These are phyloP conservation scores for Paramecium biaurelia DNA, from an alignment of 73 alveolate genomes.

Conservation along the genomic window DNA sequence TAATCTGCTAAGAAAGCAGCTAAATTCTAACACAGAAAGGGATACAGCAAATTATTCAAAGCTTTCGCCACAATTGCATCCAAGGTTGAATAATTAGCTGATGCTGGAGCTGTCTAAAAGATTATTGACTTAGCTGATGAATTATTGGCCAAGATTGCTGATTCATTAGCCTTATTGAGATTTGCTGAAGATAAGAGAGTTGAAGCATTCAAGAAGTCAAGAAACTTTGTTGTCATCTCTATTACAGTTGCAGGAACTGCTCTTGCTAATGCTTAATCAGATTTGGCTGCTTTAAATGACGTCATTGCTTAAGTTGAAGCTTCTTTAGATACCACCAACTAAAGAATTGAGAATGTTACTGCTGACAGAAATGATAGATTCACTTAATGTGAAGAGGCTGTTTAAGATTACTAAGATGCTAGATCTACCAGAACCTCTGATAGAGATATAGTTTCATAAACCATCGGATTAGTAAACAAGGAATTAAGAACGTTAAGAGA, in stretches of 20 bases:
- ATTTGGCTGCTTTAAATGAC: constrained; percentile 23
- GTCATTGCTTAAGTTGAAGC: constrained; percentile 49
- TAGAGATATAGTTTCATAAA: constrained; percentile 31
- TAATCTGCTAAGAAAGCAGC: constrained; percentile 6
- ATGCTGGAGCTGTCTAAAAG: constrained; percentile 36
- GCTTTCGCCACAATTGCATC: constrained; percentile 41
- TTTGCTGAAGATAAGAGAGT: constrained; percentile 53
- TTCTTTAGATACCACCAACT: constrained; percentile 33
- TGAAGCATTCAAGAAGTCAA: constrained; percentile 10
- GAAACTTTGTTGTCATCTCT: constrained; percentile 26
- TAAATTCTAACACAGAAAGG: constrained; percentile 45
- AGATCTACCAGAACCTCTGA: constrained; percentile 45
- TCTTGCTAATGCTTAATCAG: constrained; percentile 19
- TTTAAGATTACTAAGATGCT: constrained; percentile 28
- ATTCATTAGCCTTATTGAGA: not conserved
- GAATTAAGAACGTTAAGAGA: constrained; percentile 42
- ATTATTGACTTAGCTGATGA: constrained; percentile 22
- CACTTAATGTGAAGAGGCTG: constrained; percentile 40
- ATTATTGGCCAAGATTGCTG: constrained; percentile 22
- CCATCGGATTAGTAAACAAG: constrained; percentile 24
- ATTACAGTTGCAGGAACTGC: not conserved
- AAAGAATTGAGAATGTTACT: constrained; percentile 36
- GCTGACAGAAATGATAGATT: constrained; percentile 46
- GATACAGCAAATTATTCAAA: constrained; percentile 34
- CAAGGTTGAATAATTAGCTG: constrained; percentile 42